Evolutionary conservation across 257 asterid genomes (phyloP), one percentile per base, ranked within the genome.

Genomic region (Ehretia macrophylla): DNA sequence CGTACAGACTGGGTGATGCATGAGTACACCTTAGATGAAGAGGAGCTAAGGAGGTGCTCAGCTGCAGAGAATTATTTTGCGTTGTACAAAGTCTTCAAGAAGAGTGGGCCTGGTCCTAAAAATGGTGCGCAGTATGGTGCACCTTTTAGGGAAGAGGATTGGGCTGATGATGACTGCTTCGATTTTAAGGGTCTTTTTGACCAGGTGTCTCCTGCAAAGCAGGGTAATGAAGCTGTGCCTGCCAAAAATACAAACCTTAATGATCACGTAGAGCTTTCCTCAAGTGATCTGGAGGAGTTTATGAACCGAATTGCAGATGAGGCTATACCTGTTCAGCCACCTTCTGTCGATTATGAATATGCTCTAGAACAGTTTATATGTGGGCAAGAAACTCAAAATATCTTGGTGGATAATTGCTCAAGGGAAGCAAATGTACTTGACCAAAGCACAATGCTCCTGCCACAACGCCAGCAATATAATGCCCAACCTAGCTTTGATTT

Each of bases 1-100:
- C 96, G 99, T 14, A 93, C 99, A 0, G 95, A 93, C 45, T 93
- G 99, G 99, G 99, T 93, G 51, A 93, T 89, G 99, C 97, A 93
- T 46, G 99, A 93, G 51, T 93, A 93, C 49, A 81, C 90, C 40
- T 64, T 93, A 83, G 89, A 85, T 50, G 97, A 86, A 62, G 91
- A 68, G 37, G 99, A 86, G 85, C 72, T 93, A 54, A 81, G 76
- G 66, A 77, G 90, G 63, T 89, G 92, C 66, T 54, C 32, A 8
- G 49, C 55, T 37, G 85, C 62, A 21, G 75, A 58, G 55, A 95
- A 86, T 61, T 89, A 86, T 62, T 93, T 77, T 69, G 97, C 90
- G 10, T 72, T 93, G 13, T 93, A 83, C 86, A 93, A 93, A 79
- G 85, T 83, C 9, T 93, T 17, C 77, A 93, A 89, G 78, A 93